Evolutionary conservation across 2,329 filamentous ascomycete genomes (phyloP), one percentile per base, ranked within the genome.

Genomic region (Sordariomycetes sp.): DNA sequence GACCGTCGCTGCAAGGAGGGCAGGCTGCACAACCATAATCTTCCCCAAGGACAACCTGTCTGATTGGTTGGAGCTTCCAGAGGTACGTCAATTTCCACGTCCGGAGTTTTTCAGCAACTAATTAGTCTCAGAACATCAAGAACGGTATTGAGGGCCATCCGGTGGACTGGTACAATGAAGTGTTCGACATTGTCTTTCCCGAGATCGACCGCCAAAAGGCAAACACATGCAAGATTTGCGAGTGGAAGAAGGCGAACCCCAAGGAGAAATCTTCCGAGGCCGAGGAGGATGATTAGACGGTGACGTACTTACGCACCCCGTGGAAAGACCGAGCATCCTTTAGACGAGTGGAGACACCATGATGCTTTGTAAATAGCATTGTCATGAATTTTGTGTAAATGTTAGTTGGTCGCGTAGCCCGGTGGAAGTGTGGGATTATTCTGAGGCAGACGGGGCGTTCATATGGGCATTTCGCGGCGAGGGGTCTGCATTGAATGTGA

Each of bases 41-140:
- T 98, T 98, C 72, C 92, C 92, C 18, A 76, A 79, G 46, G 93
- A 98, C 63, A 95, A 95, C 60, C 78, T 84, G 70, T 92, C 86
- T 37, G 92, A 98, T 68, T 98, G 92, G 93, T 66, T 95, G 33
- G 92, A 98, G 61, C 70, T 98, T 47, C 92, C 93, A 35, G 82
- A 95, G 72, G 92, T 95, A 74, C 59, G 86, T 72, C 14, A 7
- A 11, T 21, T 12, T 20, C 16, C 25, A 15, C 14, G 17, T 21
- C 14, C 9, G n/a, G 16, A 8, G 3, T 5, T 14, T 15, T 7
- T 15, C n/a, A 18, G 10, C 15, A 11, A 19, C 23, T 20, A 30
- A 18, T 33, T 34, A 29, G 34, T 21, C 37, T 38, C 55, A 98
- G 92, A 96, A 96, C 54, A 98, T 98, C 68, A 98, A 96, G 64